Percentiles rank a stretch among this genome's conserved stretches.
Evolutionary conservation across 768 basidiomycete genomes (phyloP).

Genomic region (Russula ochroleuca): DNA sequence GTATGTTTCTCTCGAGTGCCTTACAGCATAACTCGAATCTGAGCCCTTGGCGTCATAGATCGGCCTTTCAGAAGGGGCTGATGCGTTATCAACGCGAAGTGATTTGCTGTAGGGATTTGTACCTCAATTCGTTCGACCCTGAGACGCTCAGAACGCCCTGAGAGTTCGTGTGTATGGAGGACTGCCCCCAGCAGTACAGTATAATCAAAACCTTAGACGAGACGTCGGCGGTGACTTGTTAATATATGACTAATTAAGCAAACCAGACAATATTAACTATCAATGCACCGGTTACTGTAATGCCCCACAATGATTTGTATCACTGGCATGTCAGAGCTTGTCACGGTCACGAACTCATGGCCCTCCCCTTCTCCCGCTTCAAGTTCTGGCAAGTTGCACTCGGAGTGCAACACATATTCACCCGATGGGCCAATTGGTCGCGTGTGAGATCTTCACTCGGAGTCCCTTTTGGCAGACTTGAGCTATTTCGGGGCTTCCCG

Average conservation of each 20-base stretch:
- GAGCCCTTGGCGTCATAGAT: not conserved
- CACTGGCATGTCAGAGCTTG: not conserved
- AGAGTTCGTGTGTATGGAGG: not conserved
- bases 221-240: not conserved
- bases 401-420: not conserved
- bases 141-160: not conserved
- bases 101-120: not conserved
- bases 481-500: not conserved
- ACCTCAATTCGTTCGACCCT: constrained; percentile 1
- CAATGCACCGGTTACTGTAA: too few species aligned
- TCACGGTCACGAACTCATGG: not conserved
- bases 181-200: too few species aligned
- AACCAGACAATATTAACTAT: not conserved
- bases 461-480: not conserved
- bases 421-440: not conserved
- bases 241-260: not conserved
- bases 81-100: not conserved
- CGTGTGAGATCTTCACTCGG: not conserved
- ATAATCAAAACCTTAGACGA: not conserved
- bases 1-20: not conserved
- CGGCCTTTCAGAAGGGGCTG: not conserved
- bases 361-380: not conserved
- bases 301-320: not conserved
- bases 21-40: not conserved
- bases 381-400: not conserved